Base-by-base conservation (phyloP, 345 rosid genomes). In the Toxicodendron radicans region DNA sequence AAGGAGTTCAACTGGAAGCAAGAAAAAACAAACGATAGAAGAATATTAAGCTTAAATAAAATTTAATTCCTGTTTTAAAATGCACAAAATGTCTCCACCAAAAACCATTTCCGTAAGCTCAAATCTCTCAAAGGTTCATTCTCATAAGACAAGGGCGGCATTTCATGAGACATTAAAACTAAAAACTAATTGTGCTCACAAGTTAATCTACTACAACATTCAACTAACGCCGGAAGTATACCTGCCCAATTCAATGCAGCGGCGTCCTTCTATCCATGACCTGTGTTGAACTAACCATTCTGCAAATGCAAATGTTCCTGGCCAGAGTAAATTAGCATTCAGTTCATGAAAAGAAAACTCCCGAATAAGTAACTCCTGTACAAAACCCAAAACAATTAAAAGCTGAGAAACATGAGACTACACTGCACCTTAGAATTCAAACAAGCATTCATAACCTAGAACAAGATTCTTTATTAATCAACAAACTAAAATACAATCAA, bases 281-380 rank as follows among this genome's bases (percentile, higher is more conserved):
- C 58, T 72, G 70, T 91, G 81, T 64, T 83, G 77, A 71, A 87
- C 76, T 78, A 95, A 81, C 99, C 99, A 93, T 80, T 93, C 95
- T 2, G 97, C 92, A 81, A 95, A 95, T 66, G 92, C 72, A 75
- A 95, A 95, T 4, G 98, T 81, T 77, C 99, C 98, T 0, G 99
- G 99, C 99, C 99, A 95, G 9, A 93, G 95, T 80, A 95, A 86
- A 85, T 95, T 95, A 74, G 98, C 99, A 89, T 95, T 95, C 77
- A 91, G 79, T 81, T 88, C 89, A 64, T 95, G 99, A 73, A 95
- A 95, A 4, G 94, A 88, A 73, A 93, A 95, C 74, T 95, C 99
- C 41, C 92, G 80, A 66, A 95, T 80, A 27, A 83, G 74, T 77
- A 93, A 74, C 78, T 93, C 97, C 98, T 95, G 90, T 76, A 78